These are phyloP conservation scores for Polytrichum formosum DNA, from an alignment of 225 moss, liverwort and hornwort genomes.

Conservation along the genomic window DNA sequence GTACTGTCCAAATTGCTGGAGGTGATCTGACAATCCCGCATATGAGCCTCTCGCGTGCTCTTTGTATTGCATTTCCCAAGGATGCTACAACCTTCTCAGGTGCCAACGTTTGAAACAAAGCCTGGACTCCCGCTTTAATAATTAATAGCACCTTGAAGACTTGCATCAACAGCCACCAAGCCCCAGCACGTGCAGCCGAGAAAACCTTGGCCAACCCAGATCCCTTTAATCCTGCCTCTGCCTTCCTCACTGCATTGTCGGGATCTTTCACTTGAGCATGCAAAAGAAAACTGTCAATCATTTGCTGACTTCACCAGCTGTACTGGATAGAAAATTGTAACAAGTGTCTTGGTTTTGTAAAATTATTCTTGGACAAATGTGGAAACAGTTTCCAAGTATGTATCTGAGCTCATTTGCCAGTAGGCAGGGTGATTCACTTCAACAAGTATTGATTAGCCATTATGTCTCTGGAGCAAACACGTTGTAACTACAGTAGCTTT, in stretches of 20 bases:
- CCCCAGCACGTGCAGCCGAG: conserved; percentile 33
- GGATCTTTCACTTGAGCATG: background rate
- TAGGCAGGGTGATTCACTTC: too few relatives aligned
- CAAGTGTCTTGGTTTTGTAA: too few relatives aligned
- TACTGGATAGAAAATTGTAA: too few relatives aligned
- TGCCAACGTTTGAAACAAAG: conserved; percentile 29
- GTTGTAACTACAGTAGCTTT: too few relatives aligned
- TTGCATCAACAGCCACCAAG: conserved; percentile 52
- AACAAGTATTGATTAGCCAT: too few relatives aligned
- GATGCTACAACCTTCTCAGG: conserved; percentile 30
- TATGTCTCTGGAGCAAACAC: too few relatives aligned
- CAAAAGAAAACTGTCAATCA: too few relatives aligned
- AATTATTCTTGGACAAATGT: too few relatives aligned
- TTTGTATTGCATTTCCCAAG: conserved; percentile 26
- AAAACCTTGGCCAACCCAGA: conserved; percentile 13
- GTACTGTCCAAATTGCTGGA: conserved; percentile 71
- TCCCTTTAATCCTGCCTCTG: conserved; percentile 6
- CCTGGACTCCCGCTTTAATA: conserved; percentile 37
- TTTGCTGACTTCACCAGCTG: too few relatives aligned
- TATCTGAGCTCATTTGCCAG: too few relatives aligned
- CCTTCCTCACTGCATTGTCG: background rate
- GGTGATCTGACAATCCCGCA: conserved; percentile 56
- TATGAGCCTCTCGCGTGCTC: conserved; percentile 32
- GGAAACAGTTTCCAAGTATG: too few relatives aligned
- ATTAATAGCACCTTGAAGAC: conserved; percentile 36